phyloP scores from a whole-genome alignment of 2,329 filamentous ascomycete species.

The Colletotrichum sansevieriae region DNA sequence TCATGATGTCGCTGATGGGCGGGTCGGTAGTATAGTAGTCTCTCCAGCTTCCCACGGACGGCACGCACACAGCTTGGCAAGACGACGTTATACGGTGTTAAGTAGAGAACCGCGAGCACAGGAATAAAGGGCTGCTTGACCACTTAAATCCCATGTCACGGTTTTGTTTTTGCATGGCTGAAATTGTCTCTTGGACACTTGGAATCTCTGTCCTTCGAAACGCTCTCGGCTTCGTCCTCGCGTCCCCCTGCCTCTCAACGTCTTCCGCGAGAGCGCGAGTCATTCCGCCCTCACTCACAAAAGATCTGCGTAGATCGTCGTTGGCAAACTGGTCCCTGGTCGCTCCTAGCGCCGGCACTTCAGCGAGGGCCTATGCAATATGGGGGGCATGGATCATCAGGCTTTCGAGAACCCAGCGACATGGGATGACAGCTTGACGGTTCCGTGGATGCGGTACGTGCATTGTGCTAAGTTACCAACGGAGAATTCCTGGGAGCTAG shows the following conservation, averaged over 20 bases:
- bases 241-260: not conserved
- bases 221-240: not conserved
- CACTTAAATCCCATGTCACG: constrained; percentile 16
- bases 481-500: not conserved
- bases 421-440: not conserved
- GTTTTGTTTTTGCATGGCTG: constrained; percentile 7
- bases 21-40: not conserved
- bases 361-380: not conserved
- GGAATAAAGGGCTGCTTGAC: constrained; percentile 11
- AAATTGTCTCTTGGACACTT: constrained; percentile 5
- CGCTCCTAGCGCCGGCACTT: constrained; percentile 6
- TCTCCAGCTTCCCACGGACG: not conserved
- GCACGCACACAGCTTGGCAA: constrained; percentile 2
- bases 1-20: constrained; percentile 10
- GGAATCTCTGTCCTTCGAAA: not conserved
- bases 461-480: not conserved
- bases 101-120: constrained; percentile 3
- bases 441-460: constrained; percentile 4
- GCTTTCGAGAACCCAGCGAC: not conserved
- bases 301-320: constrained; percentile 22
- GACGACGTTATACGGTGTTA: constrained; percentile 1
- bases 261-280: constrained; percentile 5
- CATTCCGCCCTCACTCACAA: constrained; percentile 2
- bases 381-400: not conserved
- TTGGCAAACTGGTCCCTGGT: not conserved